A percentile compares a stretch with the other conserved stretches of the same genome.
Evolutionary conservation across 176 grass and related monocot genomes (phyloP).

Genomic region (Bonia amplexicaulis): DNA sequence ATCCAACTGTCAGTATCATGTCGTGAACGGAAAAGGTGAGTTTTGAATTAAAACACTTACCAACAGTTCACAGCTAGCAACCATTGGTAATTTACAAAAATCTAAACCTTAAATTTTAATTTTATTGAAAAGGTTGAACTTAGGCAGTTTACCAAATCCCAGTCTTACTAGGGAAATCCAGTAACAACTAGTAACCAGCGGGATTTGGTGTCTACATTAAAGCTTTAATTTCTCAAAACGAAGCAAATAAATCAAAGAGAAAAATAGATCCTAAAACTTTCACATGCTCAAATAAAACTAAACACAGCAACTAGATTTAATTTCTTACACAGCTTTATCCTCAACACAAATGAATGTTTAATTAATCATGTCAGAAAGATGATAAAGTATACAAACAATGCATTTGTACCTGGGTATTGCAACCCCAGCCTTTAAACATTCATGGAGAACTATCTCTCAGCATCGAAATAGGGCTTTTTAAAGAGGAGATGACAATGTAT

Average conservation of each 20-base stretch:
- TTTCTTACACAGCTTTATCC: not conserved
- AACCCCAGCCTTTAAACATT: slow-evolving; percentile 12
- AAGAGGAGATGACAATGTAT: not conserved
- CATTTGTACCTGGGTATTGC: not conserved
- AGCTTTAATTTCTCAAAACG: not conserved
- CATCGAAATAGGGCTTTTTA: not conserved
- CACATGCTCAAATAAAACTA: not conserved
- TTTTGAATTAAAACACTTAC: not conserved
- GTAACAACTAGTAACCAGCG: not conserved
- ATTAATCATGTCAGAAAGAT: not conserved
- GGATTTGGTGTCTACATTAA: not conserved
- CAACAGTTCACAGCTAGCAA: not conserved
- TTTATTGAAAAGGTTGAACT: not conserved
- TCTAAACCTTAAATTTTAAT: not conserved
- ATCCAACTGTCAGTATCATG: not conserved
- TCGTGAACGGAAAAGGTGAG: not conserved
- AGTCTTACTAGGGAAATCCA: not conserved
- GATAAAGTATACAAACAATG: not conserved
- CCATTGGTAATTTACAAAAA: not conserved
- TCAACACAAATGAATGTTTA: not conserved
- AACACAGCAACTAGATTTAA: not conserved
- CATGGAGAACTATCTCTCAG: not conserved
- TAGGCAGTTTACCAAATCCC: not conserved
- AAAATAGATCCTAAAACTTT: not conserved
- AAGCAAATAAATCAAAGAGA: not conserved